phyloP scores from a whole-genome alignment of 2,329 filamentous ascomycete genomes.

The Lecanosticta acicola region DNA sequence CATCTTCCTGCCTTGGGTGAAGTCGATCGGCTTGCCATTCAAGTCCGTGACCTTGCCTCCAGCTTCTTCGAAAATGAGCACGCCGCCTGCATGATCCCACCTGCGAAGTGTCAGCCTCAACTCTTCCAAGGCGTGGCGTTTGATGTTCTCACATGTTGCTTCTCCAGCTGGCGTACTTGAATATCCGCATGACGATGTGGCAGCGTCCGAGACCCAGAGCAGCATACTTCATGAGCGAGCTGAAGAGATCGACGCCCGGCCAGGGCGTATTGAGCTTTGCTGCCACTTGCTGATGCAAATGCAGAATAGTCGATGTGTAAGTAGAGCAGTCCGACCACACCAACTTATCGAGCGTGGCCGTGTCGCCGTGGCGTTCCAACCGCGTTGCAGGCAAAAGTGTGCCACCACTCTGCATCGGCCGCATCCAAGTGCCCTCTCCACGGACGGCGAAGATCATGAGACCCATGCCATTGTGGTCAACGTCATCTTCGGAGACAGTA shows the following conservation, averaged over 20 bases:
- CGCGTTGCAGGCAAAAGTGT: slow-evolving; percentile 12
- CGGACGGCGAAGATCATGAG: slow-evolving; percentile 44
- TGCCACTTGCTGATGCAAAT: slow-evolving; percentile 36
- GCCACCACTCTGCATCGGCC: slow-evolving; percentile 18
- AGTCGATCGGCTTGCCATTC: slow-evolving; percentile 46
- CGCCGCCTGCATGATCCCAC: slow-evolving; percentile 53
- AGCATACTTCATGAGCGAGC: slow-evolving; percentile 44
- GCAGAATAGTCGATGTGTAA: slow-evolving; percentile 37
- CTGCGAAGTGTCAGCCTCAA: background rate
- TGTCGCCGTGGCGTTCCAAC: slow-evolving; percentile 21
- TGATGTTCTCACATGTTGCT: slow-evolving; percentile 26
- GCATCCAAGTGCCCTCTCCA: slow-evolving; percentile 41
- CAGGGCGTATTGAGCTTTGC: slow-evolving; percentile 38
- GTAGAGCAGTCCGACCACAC: slow-evolving; percentile 44
- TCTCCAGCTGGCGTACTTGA: slow-evolving; percentile 21
- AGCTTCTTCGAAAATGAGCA: slow-evolving; percentile 47
- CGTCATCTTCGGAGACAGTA: slow-evolving; percentile 43
- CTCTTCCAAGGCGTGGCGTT: slow-evolving; percentile 36
- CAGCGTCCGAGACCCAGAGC: slow-evolving; percentile 19
- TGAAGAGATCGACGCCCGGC: slow-evolving; percentile 49
- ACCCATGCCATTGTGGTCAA: slow-evolving; percentile 45
- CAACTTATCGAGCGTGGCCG: slow-evolving; percentile 28
- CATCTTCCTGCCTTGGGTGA: slow-evolving; percentile 29
- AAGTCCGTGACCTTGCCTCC: slow-evolving; percentile 49
- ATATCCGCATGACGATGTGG: slow-evolving; percentile 21